phyloP scores from a whole-genome alignment of 768 basidiomycete genomes.

The Boletus tylopilopsis region DNA sequence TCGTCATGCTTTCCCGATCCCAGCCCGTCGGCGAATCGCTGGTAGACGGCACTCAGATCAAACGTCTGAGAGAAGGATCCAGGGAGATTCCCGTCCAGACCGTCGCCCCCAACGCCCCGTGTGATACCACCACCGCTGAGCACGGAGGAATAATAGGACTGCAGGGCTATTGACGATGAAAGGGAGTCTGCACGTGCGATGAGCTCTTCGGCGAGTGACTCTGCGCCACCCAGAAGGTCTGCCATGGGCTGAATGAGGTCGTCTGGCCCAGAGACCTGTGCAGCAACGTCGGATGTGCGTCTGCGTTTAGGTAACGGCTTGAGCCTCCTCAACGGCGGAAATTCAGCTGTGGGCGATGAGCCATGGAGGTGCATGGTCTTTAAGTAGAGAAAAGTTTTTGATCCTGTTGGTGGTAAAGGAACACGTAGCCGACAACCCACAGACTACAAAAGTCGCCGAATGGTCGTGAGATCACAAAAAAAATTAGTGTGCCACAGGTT shows the following conservation, averaged over 20 bases:
- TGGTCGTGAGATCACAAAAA: slow-evolving; percentile 19
- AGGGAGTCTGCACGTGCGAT: slow-evolving; percentile 54
- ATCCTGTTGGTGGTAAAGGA: slow-evolving; percentile 18
- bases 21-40: slow-evolving; percentile 22
- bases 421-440: slow-evolving; percentile 24
- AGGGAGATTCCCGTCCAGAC: slow-evolving; percentile 12
- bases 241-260: slow-evolving; percentile 30
- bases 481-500: slow-evolving; percentile 12
- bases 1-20: slow-evolving; percentile 42
- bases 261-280: slow-evolving; percentile 24
- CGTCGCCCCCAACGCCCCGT: slow-evolving; percentile 29
- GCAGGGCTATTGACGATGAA: slow-evolving; percentile 56
- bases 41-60: slow-evolving; percentile 27
- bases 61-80: slow-evolving; percentile 24
- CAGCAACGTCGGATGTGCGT: slow-evolving; percentile 42
- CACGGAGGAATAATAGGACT: slow-evolving; percentile 62
- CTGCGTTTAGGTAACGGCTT: slow-evolving; percentile 79
- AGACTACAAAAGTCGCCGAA: neutral
- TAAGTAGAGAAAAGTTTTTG: slow-evolving; percentile 8
- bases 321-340: slow-evolving; percentile 58
- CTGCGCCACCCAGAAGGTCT: slow-evolving; percentile 37
- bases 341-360: slow-evolving; percentile 57
- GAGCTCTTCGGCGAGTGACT: slow-evolving; percentile 54
- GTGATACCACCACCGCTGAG: slow-evolving; percentile 39
- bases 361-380: slow-evolving; percentile 47